A percentile compares a stretch with the other conserved stretches of the same genome.
Conservation (phyloP, 306 rosid species). For the Hylodesmum podocarpum region DNA sequence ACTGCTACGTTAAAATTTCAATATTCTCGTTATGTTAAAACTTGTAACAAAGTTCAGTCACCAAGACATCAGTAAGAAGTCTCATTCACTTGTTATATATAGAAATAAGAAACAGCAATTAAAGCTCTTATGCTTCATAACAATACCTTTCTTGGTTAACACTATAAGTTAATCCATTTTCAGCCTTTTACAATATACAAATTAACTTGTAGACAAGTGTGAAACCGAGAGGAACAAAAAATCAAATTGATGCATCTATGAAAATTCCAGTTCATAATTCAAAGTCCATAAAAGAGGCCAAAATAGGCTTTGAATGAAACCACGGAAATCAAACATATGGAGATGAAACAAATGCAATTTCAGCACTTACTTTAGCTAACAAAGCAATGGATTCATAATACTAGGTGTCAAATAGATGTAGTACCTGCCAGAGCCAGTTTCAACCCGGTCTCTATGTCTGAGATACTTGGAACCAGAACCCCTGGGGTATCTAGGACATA, state of each 20-base stretch:
- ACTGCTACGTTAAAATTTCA: not conserved
- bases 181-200: slow-evolving; percentile 16
- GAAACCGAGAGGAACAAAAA: not conserved
- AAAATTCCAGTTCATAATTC: not conserved
- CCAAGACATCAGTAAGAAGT: not conserved
- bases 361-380: not conserved
- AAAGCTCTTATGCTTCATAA: not conserved
- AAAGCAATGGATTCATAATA: not conserved
- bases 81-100: not conserved
- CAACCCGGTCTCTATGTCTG: slow-evolving; percentile 86
- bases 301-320: not conserved
- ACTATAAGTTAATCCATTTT: not conserved
- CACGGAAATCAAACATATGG: not conserved
- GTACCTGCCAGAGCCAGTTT: slow-evolving; percentile 93
- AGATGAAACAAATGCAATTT: slow-evolving; percentile 1
- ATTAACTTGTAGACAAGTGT: not conserved
- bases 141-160: not conserved
- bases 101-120: not conserved
- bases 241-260: not conserved
- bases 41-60: not conserved
- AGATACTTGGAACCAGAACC: slow-evolving; percentile 87
- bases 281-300: not conserved
- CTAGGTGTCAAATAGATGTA: not conserved
- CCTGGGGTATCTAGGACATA: slow-evolving; percentile 95
- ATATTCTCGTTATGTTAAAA: not conserved